A percentile compares a stretch with the other conserved stretches of the same genome.
phyloP scores from a whole-genome alignment of 2,329 filamentous ascomycete genomes.

The Paecilomyces dactylethromorphus region DNA sequence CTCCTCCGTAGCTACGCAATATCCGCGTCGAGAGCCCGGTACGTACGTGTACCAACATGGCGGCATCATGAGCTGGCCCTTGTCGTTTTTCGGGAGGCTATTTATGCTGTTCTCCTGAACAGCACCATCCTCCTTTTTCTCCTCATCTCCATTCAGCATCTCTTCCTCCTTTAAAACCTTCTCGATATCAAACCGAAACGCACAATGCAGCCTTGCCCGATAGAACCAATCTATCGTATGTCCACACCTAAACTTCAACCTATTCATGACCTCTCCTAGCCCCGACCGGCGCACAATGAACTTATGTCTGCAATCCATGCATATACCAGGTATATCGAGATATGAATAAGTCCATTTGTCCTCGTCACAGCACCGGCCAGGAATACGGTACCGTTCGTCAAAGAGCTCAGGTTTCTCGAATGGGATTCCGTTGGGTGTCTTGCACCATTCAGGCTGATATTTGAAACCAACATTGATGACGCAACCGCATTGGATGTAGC shows the following conservation, averaged over 20 bases:
- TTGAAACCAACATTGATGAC: slow-evolving; percentile 7
- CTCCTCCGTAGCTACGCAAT: background rate
- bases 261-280: background rate
- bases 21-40: background rate
- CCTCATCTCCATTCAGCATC: background rate
- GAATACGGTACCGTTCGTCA: background rate
- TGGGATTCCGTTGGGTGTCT: slow-evolving; percentile 8
- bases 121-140: background rate
- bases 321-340: background rate
- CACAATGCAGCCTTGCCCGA: background rate
- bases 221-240: background rate
- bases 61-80: background rate
- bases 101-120: background rate
- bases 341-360: slow-evolving; percentile 4
- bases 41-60: background rate
- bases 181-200: background rate
- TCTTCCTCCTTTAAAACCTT: background rate
- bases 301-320: background rate
- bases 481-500: slow-evolving; percentile 6
- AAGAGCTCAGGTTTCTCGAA: slow-evolving; percentile 1
- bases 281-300: background rate
- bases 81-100: background rate
- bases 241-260: background rate
- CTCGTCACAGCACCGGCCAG: slow-evolving; percentile 6
- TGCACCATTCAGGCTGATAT: slow-evolving; percentile 9